A percentile compares a stretch with the other conserved stretches of the same genome.
Evolutionary conservation across 441 rosid genomes (phyloP).

Genomic region (Pelargonium cotyledonis): DNA sequence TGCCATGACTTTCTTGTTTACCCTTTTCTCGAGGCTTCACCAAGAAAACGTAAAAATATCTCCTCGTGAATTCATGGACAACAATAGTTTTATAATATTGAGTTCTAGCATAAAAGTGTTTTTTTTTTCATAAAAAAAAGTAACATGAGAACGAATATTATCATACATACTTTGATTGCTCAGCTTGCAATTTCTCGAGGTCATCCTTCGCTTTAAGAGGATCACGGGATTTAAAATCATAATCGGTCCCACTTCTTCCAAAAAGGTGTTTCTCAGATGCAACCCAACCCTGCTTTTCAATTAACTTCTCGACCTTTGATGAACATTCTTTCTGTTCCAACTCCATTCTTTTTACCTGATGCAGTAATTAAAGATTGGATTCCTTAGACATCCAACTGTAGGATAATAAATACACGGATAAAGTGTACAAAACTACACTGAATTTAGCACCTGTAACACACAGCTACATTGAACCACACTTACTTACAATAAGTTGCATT

Average conservation of each 20-base stretch:
- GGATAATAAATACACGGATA: neutral
- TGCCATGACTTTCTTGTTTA: conserved; percentile 97
- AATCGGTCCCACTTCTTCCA: conserved; percentile 92
- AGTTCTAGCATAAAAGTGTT: conserved; percentile 11
- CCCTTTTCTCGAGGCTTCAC: conserved; percentile 89
- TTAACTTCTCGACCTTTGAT: conserved; percentile 66
- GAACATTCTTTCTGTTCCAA: conserved; percentile 89
- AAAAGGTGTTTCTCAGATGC: conserved; percentile 85
- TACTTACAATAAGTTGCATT: no score
- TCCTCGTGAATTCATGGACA: conserved; percentile 13
- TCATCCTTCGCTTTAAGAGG: conserved; percentile 71
- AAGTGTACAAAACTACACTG: no score
- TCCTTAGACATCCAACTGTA: conserved; percentile 14
- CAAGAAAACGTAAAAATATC: conserved; percentile 18
- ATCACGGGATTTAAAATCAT: conserved; percentile 76
- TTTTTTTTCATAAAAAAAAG: neutral
- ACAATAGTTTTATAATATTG: conserved; percentile 1
- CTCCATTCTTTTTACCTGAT: conserved; percentile 85
- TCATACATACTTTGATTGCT: conserved; percentile 67
- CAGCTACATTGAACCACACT: no score
- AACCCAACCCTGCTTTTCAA: conserved; percentile 97
- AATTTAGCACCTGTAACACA: no score
- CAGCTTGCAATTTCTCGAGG: conserved; percentile 78
- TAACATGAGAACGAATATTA: no score
- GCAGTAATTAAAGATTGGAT: conserved; percentile 10